Evolutionary conservation across 2,329 filamentous ascomycete genomes (phyloP).

Genomic region (Exophiala aquamarina): DNA sequence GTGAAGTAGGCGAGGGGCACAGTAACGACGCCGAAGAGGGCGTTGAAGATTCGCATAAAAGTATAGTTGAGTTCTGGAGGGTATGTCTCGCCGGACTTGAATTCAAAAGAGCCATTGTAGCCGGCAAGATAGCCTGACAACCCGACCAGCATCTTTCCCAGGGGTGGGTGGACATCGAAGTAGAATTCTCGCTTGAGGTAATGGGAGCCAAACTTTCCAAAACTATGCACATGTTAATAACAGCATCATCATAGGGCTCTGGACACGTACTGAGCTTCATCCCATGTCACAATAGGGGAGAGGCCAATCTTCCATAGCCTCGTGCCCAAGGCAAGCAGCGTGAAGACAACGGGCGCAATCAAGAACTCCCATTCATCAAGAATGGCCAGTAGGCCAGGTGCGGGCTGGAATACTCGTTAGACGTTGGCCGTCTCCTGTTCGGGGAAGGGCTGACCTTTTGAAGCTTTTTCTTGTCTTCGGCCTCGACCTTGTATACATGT

Average conservation of each 20-base stretch:
- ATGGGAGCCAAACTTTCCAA: slow-evolving; percentile 90
- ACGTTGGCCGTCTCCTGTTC: not conserved
- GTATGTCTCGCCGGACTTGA: slow-evolving; percentile 97
- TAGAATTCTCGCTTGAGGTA: slow-evolving; percentile 99
- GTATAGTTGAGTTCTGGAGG: slow-evolving; percentile 93
- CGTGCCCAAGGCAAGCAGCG: slow-evolving; percentile 63
- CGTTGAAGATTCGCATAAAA: slow-evolving; percentile 98
- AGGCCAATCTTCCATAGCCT: slow-evolving; percentile 67
- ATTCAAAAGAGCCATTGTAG: slow-evolving; percentile 99
- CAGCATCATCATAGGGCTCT: too few relatives aligned
- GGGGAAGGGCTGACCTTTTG: slow-evolving; percentile 33
- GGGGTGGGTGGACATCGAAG: slow-evolving; percentile 93
- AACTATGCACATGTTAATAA: too few relatives aligned
- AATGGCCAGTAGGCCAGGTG: slow-evolving; percentile 36
- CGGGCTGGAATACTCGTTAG: slow-evolving; percentile 29
- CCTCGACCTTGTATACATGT: slow-evolving; percentile 27
- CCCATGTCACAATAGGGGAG: slow-evolving; percentile 73
- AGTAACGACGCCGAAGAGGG: slow-evolving; percentile 87
- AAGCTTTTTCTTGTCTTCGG: slow-evolving; percentile 37
- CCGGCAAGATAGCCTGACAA: slow-evolving; percentile 93
- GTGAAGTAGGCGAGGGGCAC: slow-evolving; percentile 95
- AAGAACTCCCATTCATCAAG: slow-evolving; percentile 62
- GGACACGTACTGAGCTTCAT: slow-evolving; percentile 71
- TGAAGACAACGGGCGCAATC: slow-evolving; percentile 64
- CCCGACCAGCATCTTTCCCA: slow-evolving; percentile 98